Percentiles rank a stretch among this genome's conserved stretches.
phyloP scores from a whole-genome alignment of 2,329 filamentous ascomycete species.

The Dactylellina cionopaga region DNA sequence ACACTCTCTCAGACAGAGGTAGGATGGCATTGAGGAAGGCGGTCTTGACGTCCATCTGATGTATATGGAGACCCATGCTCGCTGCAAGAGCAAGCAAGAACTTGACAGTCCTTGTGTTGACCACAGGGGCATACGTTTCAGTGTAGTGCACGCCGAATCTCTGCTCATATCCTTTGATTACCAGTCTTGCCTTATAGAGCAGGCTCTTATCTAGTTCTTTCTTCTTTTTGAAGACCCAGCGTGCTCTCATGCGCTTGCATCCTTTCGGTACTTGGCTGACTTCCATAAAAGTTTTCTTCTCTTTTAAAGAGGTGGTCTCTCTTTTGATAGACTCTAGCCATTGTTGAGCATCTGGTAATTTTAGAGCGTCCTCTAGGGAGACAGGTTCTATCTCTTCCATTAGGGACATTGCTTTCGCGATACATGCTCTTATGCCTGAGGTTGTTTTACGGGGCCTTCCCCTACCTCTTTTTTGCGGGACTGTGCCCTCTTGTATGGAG shows the following conservation, averaged over 20 bases:
- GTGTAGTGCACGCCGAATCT: not conserved
- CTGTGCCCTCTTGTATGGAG: too few species aligned
- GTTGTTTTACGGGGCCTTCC: too few species aligned
- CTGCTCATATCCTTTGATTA: conserved; percentile 6
- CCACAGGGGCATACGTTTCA: not conserved
- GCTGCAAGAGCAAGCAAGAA: not conserved
- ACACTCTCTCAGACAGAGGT: not conserved
- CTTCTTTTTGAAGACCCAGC: not conserved
- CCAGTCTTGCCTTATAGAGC: conserved; percentile 1
- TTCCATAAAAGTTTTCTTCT: not conserved
- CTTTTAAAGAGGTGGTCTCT: not conserved
- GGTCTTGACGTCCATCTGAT: conserved; percentile 9
- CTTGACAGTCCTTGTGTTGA: not conserved
- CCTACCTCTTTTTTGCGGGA: too few species aligned
- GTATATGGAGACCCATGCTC: not conserved
- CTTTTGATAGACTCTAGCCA: not conserved
- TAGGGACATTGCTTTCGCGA: too few species aligned
- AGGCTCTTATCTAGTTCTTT: not conserved
- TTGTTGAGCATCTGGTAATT: too few species aligned
- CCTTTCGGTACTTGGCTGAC: not conserved
- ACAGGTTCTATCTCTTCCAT: too few species aligned
- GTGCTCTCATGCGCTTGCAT: not conserved
- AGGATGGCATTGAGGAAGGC: not conserved
- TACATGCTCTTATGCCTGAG: too few species aligned
- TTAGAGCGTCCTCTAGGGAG: too few species aligned